Percentiles rank a stretch among this genome's conserved stretches.
Conservation (phyloP, 1,284 basidiomycete genomes). For the Pisolithus thermaeus region DNA sequence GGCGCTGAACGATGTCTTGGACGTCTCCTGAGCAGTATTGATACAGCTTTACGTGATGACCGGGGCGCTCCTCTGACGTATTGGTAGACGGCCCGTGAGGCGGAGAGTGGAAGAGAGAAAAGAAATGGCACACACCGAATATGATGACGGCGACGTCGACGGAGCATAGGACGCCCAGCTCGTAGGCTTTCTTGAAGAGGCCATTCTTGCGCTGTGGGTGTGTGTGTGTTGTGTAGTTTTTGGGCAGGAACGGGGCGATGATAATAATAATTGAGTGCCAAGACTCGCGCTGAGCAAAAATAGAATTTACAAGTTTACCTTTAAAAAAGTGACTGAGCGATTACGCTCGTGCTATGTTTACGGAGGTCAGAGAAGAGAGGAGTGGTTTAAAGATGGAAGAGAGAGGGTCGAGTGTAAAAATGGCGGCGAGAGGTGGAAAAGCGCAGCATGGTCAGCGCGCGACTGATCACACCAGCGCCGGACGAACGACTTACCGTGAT, state of each 20-base stretch:
- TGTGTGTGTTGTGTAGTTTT: constrained; percentile 11
- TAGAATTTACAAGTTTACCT: constrained; percentile 51
- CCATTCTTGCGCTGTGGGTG: constrained; percentile 71
- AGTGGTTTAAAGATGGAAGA: constrained; percentile 18
- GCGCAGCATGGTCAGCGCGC: constrained; percentile 20
- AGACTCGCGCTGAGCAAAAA: constrained; percentile 43
- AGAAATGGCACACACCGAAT: constrained; percentile 39
- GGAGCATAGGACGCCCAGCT: constrained; percentile 70
- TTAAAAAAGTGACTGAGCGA: constrained; percentile 86
- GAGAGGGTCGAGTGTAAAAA: constrained; percentile 20
- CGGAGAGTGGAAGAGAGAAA: constrained; percentile 12
- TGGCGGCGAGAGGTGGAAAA: constrained; percentile 17
- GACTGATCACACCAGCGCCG: constrained; percentile 11
- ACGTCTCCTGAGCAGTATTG: constrained; percentile 57
- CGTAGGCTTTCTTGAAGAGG: constrained; percentile 88
- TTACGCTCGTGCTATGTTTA: constrained; percentile 80
- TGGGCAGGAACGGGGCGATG: constrained; percentile 17
- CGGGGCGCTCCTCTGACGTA: constrained; percentile 42
- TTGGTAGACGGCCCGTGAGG: constrained; percentile 12
- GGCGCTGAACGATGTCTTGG: constrained; percentile 45
- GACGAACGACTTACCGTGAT: constrained; percentile 55
- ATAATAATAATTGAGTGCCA: constrained; percentile 41
- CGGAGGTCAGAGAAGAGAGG: constrained; percentile 4
- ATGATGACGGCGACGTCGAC: constrained; percentile 59
- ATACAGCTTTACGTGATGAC: constrained; percentile 55